Evolutionary conservation across 2,329 filamentous ascomycete genomes (phyloP), one percentile per base, ranked within the genome.

Genomic region (Fusarium avenaceum): DNA sequence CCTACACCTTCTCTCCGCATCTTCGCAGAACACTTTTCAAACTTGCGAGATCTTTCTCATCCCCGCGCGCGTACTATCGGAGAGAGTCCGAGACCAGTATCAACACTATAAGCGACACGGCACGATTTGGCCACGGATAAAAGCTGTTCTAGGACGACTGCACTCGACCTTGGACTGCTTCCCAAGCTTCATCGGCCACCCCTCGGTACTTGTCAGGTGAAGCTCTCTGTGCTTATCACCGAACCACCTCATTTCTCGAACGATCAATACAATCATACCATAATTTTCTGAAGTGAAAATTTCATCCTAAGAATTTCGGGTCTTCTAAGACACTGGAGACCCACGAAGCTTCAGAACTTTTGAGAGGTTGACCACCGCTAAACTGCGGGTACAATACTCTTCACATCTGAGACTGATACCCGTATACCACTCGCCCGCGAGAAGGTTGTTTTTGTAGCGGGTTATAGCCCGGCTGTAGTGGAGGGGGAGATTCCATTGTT

Each of bases 401-500:
- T 40, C 24, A 63, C 28, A 56, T 20, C 40, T 38, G 75, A 77
- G 76, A 76, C 67, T 74, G 76, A 78, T 72, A 65, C 35, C 56
- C 45, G 49, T 65, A 78, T 77, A 74, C 74, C 73, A 76, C 78
- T 75, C 76, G 65, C 74, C 63, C 64, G 54, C 43, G 56, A 60
- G 57, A 70, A 75, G 78, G 79, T 77, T 82, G 80, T 80, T 76
- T 78, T 77, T 74, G 75, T 76, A 74, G 74, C 76, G 76, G 77
- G 70, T 70, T 59, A 75, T 72, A 74, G 69, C 76, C 74, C 73
- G 78, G 76, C 74, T 77, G 83, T 80, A 84, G 86, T 84, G 86
- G 86, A 86, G 86, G 86, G 85, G 86, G 84, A 83, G 80, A 76
- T 80, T 80, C 79, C 77, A 74, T 77, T 75, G 74, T 74, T 75